Evolutionary conservation across 345 rosid species (phyloP), one percentile per base, ranked within the genome.

Genomic region (Gossypium rotundifolium): DNA sequence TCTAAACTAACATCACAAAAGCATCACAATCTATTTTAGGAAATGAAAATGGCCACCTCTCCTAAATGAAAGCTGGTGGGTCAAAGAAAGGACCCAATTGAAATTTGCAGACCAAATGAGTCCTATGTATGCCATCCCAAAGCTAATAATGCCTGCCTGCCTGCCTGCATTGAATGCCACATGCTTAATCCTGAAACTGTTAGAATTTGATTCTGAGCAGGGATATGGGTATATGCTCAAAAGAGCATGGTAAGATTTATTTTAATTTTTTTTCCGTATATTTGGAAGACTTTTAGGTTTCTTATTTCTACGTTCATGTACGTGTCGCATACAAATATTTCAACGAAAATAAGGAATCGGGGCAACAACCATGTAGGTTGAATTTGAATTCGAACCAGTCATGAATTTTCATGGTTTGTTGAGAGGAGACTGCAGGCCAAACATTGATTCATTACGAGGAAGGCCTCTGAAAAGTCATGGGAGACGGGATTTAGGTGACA

Each of bases 71-170:
- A 52, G 58, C 53, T 12, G 74, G 75, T 18, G 83, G 80, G 75
- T 45, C 74, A 45, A 78, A 83, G 33, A 70, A 54, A 45, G 57
- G 76, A 77, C 22, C 80, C 83, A 53, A 58, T 70, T 78, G 17
- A 20, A 42, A 22, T 42, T 10, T 11, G 59, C 64, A 5, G 74
- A 20, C 29, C 27, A 33, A 33, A 7, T 76, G 33, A 67, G 79
- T 52, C 23, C 23, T 54, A 54, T 54, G 59, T 53, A 53, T 53
- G 20, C 22, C 22, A 53, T 53, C 58, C 58, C 22, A 4, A 74
- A 70, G 53, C 75, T 73, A 38, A 76, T 57, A 45, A 55, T 20
- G 27, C 60, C 27, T 33, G 7, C 40, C 40, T 55, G 73, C 12
- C 20, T 55, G 73, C 16, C 20, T 44, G 40, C 20, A 40, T 51